These are phyloP conservation scores for Kluyveromyces sp. DNA, from an alignment of 1,139 yeast species.

Conservation along the genomic window DNA sequence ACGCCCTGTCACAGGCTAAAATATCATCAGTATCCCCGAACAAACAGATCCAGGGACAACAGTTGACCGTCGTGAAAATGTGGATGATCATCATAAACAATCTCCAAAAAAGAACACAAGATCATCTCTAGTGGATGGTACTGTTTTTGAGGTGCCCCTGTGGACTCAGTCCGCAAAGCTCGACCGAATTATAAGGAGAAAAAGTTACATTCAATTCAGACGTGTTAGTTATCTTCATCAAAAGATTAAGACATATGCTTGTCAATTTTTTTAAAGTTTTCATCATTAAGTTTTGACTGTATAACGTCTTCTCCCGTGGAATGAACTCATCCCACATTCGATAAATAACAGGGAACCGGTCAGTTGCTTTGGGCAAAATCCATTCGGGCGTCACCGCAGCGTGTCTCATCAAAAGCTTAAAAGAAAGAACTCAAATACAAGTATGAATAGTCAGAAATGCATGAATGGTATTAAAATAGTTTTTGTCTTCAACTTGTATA, in stretches of 20 bases:
- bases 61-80: slow-evolving; percentile 99
- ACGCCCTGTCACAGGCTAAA: slow-evolving; percentile 99
- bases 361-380: too few species aligned
- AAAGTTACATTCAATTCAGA: slow-evolving; percentile 45
- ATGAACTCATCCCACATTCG: slow-evolving; percentile 3
- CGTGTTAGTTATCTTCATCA: slow-evolving; percentile 57
- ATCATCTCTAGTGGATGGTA: neutral
- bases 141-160: too few species aligned
- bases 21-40: slow-evolving; percentile 81
- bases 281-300: slow-evolving; percentile 47
- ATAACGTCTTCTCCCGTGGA: slow-evolving; percentile 6
- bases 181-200: slow-evolving; percentile 7
- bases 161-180: too few species aligned
- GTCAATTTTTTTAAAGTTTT: slow-evolving; percentile 58
- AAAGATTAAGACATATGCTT: slow-evolving; percentile 96
- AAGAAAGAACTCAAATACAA: slow-evolving; percentile 5
- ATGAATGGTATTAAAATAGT: slow-evolving; percentile 85
- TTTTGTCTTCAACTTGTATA: slow-evolving; percentile 91
- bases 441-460: slow-evolving; percentile 63
- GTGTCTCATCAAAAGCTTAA: neutral
- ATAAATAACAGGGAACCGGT: too few species aligned
- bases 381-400: too few species aligned
- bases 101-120: slow-evolving; percentile 11
- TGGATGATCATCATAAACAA: slow-evolving; percentile 86
- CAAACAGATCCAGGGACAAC: slow-evolving; percentile 66